Conservation (phyloP, 805 yeast genomes). For the Yarrowia yakushimensis region DNA sequence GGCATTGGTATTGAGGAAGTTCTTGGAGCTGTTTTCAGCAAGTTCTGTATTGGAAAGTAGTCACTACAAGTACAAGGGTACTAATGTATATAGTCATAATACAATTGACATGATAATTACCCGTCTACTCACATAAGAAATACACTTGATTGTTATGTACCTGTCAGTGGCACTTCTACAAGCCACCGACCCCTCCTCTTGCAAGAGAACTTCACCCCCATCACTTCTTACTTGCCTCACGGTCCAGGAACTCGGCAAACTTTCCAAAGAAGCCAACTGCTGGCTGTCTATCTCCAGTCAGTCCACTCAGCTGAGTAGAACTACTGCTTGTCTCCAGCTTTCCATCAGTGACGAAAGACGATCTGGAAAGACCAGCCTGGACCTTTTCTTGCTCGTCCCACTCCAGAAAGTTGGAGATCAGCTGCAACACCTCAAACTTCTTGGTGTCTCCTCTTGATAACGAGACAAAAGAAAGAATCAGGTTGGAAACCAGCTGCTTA, state of each 20-base stretch:
- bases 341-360: slow-evolving; percentile 25
- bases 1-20: slow-evolving; percentile 87
- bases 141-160: not conserved
- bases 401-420: slow-evolving; percentile 74
- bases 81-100: not conserved
- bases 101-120: too few species aligned
- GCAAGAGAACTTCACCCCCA: not conserved
- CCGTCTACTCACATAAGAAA: too few species aligned
- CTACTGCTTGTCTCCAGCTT: slow-evolving; percentile 2
- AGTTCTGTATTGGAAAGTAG: slow-evolving; percentile 90
- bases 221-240: slow-evolving; percentile 29
- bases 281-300: slow-evolving; percentile 2
- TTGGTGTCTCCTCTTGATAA: slow-evolving; percentile 91
- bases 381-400: slow-evolving; percentile 69
- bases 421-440: slow-evolving; percentile 84
- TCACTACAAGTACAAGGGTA: not conserved
- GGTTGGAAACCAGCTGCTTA: slow-evolving; percentile 81
- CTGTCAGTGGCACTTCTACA: not conserved
- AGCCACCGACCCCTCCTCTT: not conserved
- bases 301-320: slow-evolving; percentile 1
- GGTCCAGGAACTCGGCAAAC: slow-evolving; percentile 41
- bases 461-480: slow-evolving; percentile 77
- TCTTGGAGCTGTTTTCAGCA: slow-evolving; percentile 83
- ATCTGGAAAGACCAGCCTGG: slow-evolving; percentile 37
- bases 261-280: slow-evolving; percentile 39